phyloP scores from a whole-genome alignment of 2,329 filamentous ascomycete species.

The Colletotrichum sp. region DNA sequence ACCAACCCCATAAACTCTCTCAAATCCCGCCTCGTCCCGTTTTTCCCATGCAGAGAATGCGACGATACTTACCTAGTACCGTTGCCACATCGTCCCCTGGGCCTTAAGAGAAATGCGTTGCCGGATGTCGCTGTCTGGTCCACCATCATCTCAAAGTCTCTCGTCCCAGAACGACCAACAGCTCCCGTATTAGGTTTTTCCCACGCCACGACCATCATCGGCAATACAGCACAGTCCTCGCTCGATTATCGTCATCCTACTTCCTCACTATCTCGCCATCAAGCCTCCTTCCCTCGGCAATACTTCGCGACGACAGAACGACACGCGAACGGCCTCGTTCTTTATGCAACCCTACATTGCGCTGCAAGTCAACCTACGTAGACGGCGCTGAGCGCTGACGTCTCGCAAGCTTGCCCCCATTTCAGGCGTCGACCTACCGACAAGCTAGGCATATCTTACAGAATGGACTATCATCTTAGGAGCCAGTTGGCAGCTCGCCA shows the following conservation, averaged over 20 bases:
- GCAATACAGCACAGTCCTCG: neutral
- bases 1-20: neutral
- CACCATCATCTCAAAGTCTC: neutral
- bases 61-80: neutral
- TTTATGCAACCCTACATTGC: neutral
- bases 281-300: neutral
- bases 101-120: neutral
- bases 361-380: neutral
- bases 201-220: neutral
- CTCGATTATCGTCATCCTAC: neutral
- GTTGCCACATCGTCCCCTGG: neutral
- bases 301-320: neutral
- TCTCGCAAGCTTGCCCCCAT: neutral
- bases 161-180: neutral
- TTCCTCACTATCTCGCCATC: neutral
- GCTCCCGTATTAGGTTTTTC: neutral
- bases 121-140: neutral
- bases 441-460: neutral
- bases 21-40: slow-evolving; percentile 1
- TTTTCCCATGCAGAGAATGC: neutral
- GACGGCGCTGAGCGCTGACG: neutral
- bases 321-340: neutral
- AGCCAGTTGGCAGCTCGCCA: slow-evolving; percentile 22
- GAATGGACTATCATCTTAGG: slow-evolving; percentile 13
- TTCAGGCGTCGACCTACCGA: neutral